These are phyloP conservation scores for Closterium sp. DNA, from an alignment of 139 green algal genomes.

Conservation along the genomic window DNA sequence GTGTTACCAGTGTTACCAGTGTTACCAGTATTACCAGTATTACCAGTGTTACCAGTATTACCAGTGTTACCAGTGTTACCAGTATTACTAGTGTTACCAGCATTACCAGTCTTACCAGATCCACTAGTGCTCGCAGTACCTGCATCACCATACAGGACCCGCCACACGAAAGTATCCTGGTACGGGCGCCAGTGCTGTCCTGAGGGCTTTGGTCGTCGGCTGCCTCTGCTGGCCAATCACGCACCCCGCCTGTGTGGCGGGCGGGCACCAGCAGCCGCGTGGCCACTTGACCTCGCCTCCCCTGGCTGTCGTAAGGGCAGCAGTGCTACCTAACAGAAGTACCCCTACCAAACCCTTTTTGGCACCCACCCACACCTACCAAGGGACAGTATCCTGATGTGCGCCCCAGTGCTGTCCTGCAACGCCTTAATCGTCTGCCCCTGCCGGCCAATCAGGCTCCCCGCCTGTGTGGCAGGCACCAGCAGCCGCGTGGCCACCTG, in stretches of 20 bases:
- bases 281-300: background rate
- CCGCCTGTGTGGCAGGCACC: conserved; percentile 29
- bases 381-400: conserved; percentile 20
- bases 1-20: background rate
- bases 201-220: conserved; percentile 32
- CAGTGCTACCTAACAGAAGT: too few species aligned
- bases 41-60: background rate
- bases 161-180: conserved; percentile 15
- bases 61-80: too few species aligned
- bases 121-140: too few species aligned
- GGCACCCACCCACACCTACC: background rate
- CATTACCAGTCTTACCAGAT: too few species aligned
- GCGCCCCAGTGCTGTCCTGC: conserved; percentile 32
- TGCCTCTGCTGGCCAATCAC: conserved; percentile 27
- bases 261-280: background rate
- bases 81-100: too few species aligned
- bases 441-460: conserved; percentile 27
- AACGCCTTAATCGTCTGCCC: background rate
- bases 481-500: conserved; percentile 29
- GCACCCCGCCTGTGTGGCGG: conserved; percentile 18
- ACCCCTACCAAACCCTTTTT: too few species aligned
- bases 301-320: too few species aligned
- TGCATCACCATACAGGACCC: too few species aligned
- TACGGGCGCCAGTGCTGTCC: conserved; percentile 23
- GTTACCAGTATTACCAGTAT: background rate